Evolutionary conservation across 345 rosid genomes (phyloP).

Genomic region (Eucalyptus regnans): DNA sequence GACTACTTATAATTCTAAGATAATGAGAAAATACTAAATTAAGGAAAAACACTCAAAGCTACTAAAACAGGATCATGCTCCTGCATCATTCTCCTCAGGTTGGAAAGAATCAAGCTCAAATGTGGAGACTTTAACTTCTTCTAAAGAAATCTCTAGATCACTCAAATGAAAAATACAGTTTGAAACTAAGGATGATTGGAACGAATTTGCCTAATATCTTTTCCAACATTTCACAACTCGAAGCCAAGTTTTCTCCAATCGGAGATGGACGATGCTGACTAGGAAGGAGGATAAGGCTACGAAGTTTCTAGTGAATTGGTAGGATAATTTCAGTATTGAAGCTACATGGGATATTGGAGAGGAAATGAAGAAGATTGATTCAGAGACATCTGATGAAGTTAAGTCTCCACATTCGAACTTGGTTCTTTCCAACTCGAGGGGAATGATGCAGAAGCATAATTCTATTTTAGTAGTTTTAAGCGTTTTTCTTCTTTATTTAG

Average conservation of each 20-base stretch:
- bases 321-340: background rate
- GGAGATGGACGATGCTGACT: background rate
- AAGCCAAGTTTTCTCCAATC: background rate
- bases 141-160: background rate
- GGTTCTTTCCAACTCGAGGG: background rate
- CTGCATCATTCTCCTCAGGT: background rate
- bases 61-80: background rate
- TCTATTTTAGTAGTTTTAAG: background rate
- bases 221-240: background rate
- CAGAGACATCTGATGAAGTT: background rate
- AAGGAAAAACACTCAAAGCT: background rate
- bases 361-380: background rate
- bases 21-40: background rate
- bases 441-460: background rate
- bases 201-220: background rate
- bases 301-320: background rate
- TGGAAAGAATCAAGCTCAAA: background rate
- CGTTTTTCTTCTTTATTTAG: background rate
- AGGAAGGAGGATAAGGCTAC: background rate
- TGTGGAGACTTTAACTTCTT: background rate
- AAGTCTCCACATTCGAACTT: background rate
- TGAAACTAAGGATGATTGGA: background rate
- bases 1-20: background rate
- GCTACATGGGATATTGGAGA: background rate
- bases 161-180: background rate